phyloP scores from a whole-genome alignment of 768 basidiomycete genomes.

The Suillus tomentosus region DNA sequence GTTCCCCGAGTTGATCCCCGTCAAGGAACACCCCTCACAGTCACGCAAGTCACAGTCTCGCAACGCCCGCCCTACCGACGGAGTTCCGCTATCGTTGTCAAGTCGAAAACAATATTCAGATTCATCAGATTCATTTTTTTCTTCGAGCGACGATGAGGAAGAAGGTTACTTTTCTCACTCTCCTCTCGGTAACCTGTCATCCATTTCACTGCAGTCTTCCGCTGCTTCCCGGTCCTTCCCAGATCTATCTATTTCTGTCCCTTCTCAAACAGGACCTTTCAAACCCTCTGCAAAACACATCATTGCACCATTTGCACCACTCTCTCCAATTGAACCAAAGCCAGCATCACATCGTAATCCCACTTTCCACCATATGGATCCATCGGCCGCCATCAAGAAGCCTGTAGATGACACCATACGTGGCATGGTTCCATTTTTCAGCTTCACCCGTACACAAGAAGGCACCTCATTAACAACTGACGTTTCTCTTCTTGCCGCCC shows the following conservation, averaged over 20 bases:
- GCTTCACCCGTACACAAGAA: slow-evolving; percentile 75
- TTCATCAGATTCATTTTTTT: slow-evolving; percentile 29
- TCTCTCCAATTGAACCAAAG: slow-evolving; percentile 29
- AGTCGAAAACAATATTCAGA: slow-evolving; percentile 20
- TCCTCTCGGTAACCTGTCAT: slow-evolving; percentile 40
- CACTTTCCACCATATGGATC: slow-evolving; percentile 10
- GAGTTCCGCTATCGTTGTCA: slow-evolving; percentile 13
- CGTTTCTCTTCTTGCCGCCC: slow-evolving; percentile 60
- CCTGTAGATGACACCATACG: slow-evolving; percentile 8
- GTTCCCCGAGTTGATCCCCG: slow-evolving; percentile 69
- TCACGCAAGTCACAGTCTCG: neutral
- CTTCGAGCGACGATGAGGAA: slow-evolving; percentile 38
- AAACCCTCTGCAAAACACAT: slow-evolving; percentile 42
- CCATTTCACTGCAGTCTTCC: slow-evolving; percentile 36
- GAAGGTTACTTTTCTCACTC: slow-evolving; percentile 65
- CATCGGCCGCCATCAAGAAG: slow-evolving; percentile 20
- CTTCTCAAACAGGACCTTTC: slow-evolving; percentile 31
- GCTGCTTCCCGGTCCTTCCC: slow-evolving; percentile 45
- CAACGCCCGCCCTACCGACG: neutral
- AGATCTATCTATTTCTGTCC: slow-evolving; percentile 38
- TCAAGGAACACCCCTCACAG: slow-evolving; percentile 14
- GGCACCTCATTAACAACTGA: slow-evolving; percentile 79
- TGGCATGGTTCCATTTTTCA: slow-evolving; percentile 68
- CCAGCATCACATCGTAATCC: slow-evolving; percentile 15
- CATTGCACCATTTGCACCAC: slow-evolving; percentile 35